A percentile compares a stretch with the other conserved stretches of the same genome.
phyloP scores from a whole-genome alignment of 2,329 filamentous ascomycete genomes.

The Didymella sp. region DNA sequence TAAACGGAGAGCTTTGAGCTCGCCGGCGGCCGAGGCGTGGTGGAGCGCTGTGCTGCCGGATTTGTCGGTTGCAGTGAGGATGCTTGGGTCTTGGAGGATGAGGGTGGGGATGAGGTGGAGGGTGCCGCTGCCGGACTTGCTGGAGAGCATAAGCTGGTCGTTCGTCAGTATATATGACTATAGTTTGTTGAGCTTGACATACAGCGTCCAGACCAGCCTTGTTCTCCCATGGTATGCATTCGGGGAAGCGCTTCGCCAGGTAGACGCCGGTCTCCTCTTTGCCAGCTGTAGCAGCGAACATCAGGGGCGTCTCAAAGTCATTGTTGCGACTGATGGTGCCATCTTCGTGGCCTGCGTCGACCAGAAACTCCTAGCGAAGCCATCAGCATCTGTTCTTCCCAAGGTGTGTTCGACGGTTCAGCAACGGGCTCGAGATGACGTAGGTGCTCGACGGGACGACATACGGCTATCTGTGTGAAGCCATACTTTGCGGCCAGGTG shows the following conservation, averaged over 20 bases:
- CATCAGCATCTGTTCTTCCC: not conserved
- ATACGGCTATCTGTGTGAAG: slow-evolving; percentile 68
- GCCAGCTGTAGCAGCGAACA: slow-evolving; percentile 74
- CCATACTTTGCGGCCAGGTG: slow-evolving; percentile 81
- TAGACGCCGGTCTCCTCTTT: slow-evolving; percentile 77
- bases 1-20: slow-evolving; percentile 77
- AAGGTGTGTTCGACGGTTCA: not conserved
- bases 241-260: slow-evolving; percentile 69
- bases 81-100: slow-evolving; percentile 39
- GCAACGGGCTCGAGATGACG: slow-evolving; percentile 5
- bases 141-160: slow-evolving; percentile 50
- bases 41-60: slow-evolving; percentile 88
- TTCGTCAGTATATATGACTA: not conserved
- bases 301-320: slow-evolving; percentile 79
- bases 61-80: slow-evolving; percentile 59
- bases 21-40: slow-evolving; percentile 82
- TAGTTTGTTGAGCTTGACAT: slow-evolving; percentile 12
- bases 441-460: slow-evolving; percentile 20
- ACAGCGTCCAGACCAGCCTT: slow-evolving; percentile 73
- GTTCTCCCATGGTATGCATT: slow-evolving; percentile 70
- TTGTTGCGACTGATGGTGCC: slow-evolving; percentile 78
- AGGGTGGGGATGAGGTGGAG: slow-evolving; percentile 54
- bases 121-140: slow-evolving; percentile 48
- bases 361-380: slow-evolving; percentile 65
- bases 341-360: slow-evolving; percentile 78